Base-by-base conservation (phyloP, 192 early-diverging fungal genomes). In the Radiomyces spectabilis region DNA sequence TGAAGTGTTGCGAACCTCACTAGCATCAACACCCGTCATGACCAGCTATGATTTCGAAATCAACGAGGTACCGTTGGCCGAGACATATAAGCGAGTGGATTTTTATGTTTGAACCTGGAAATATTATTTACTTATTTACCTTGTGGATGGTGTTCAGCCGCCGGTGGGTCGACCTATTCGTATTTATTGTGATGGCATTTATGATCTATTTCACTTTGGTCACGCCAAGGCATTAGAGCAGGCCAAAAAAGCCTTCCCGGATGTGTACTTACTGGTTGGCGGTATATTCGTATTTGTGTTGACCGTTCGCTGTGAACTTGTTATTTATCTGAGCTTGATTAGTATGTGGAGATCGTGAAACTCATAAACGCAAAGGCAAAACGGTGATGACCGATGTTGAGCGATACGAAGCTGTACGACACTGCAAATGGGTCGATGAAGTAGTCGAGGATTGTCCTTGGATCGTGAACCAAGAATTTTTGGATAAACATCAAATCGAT, bases 341-440 rank as follows among this genome's bases (percentile, higher is more conserved):
- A 73, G 83, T 80, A 34, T 85, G 82, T 68, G 77, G 80, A 39
- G 87, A 89, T 64, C 41, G 40, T 3, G 77, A 80, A 33, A 89
- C 87, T 18, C 85, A 87, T 50, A 61, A 62, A 41, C 82, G 76
- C 52, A 89, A 89, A 61, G 87, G 87, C 8, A 84, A 85, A 62
- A 89, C 87, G 0, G 87, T 89, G 35, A 74, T 87, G 62, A 80
- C 75, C 5, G 87, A 87, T 41, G 53, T 70, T n/a, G 87, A 89
- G 68, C 82, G 87, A 33, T 83, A 79, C 48, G 84, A 89, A 53
- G 77, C 82, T 16, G 57, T 89, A 40, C 74, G 81, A 37, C 87
- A 89, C 52, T 88, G 86, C 68, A 79, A 80, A 51, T 89, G 87
- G 87, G 85, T 85, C 3, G 87, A 89, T 56, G 83, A 87, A 48